Conservation (phyloP, 352 stramenopile species). For the Phytopythium boreale region DNA sequence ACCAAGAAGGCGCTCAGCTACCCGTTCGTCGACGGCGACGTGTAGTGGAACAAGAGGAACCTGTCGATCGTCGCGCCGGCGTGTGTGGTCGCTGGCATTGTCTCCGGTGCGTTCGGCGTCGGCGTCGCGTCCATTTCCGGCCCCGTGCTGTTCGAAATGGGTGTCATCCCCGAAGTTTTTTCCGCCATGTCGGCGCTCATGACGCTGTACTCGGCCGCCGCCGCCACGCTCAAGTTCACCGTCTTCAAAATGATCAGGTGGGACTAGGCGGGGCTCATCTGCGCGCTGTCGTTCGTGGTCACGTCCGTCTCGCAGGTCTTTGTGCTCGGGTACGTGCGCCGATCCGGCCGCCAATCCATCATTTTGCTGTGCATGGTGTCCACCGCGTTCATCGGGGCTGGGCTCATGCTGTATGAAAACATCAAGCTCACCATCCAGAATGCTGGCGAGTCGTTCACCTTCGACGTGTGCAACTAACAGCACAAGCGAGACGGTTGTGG, state of each 20-base stretch:
- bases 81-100: constrained; percentile 33
- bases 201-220: constrained; percentile 45
- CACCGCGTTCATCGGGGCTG: constrained; percentile 28
- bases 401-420: constrained; percentile 25
- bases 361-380: constrained; percentile 49
- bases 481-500: too few species aligned
- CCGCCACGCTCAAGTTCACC: constrained; percentile 40
- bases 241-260: constrained; percentile 48
- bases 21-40: constrained; percentile 29
- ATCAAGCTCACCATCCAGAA: not conserved
- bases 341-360: constrained; percentile 42
- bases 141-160: constrained; percentile 58
- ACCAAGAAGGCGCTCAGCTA: constrained; percentile 28
- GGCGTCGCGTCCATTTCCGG: constrained; percentile 53
- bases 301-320: constrained; percentile 44
- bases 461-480: not conserved
- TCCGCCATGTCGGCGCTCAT: constrained; percentile 45
- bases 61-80: not conserved
- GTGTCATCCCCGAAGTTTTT: constrained; percentile 46
- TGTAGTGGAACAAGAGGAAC: constrained; percentile 23
- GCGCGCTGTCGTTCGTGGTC: constrained; percentile 38
- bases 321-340: constrained; percentile 41
- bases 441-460: not conserved
- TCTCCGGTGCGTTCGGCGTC: constrained; percentile 47
- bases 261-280: constrained; percentile 38